A percentile compares a stretch with the other conserved stretches of the same genome.
These are phyloP conservation scores for Perkinsus olseni DNA, from an alignment of 169 alveolate genomes.

Conservation along the genomic window DNA sequence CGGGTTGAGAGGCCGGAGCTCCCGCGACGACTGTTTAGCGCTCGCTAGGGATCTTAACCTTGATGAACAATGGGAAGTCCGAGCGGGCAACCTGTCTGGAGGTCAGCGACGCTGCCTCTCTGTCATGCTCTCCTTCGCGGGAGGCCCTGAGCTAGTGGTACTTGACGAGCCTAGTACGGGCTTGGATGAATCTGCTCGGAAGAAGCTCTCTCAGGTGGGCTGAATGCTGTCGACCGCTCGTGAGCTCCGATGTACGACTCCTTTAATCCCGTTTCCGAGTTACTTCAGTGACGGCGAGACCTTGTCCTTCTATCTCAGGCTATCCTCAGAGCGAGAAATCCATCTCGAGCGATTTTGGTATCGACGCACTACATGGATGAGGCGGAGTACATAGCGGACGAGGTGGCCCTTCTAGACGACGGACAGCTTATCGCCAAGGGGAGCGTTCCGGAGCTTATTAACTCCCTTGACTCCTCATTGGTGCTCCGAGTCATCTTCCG, in stretches of 20 bases:
- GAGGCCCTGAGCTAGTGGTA: constrained; percentile 62
- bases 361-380: not conserved
- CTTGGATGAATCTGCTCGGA: constrained; percentile 34
- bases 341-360: not conserved
- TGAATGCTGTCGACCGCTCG: not conserved
- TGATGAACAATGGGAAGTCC: not conserved
- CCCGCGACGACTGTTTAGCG: not conserved
- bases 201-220: not conserved
- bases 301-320: not conserved
- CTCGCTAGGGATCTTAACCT: not conserved
- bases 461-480: not conserved
- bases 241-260: not conserved
- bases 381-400: not conserved
- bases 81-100: constrained; percentile 44
- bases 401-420: not conserved
- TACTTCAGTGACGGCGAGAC: not conserved
- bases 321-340: not conserved
- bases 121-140: constrained; percentile 59
- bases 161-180: constrained; percentile 80
- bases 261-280: too few relatives aligned
- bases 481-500: not conserved
- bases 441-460: not conserved
- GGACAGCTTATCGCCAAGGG: not conserved
- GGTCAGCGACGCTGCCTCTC: constrained; percentile 71
- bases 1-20: constrained; percentile 43